A percentile compares a stretch with the other conserved stretches of the same genome.
Evolutionary conservation across 1,139 yeast genomes (phyloP).

Genomic region (Wickerhamiella pararugosa): DNA sequence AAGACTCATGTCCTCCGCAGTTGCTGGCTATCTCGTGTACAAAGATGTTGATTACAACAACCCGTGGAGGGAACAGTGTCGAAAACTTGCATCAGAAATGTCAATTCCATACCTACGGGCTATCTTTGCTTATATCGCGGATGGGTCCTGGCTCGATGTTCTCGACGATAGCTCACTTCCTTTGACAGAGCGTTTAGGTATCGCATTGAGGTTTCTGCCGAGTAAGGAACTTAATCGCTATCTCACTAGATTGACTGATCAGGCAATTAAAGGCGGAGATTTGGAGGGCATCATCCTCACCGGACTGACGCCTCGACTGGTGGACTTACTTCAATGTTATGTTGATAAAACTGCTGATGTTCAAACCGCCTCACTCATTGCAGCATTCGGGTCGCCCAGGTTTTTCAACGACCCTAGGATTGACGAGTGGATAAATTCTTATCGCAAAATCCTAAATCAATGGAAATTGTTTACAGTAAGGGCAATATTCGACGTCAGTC

Average conservation of each 20-base stretch:
- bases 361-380: slow-evolving; percentile 77
- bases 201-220: slow-evolving; percentile 70
- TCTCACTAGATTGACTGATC: slow-evolving; percentile 51
- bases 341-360: slow-evolving; percentile 85
- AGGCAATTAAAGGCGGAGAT: slow-evolving; percentile 65
- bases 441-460: slow-evolving; percentile 60
- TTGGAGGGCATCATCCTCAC: slow-evolving; percentile 82
- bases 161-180: slow-evolving; percentile 83
- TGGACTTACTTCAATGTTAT: slow-evolving; percentile 69
- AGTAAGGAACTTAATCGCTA: slow-evolving; percentile 47
- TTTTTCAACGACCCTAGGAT: slow-evolving; percentile 60
- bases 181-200: slow-evolving; percentile 73
- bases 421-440: slow-evolving; percentile 60
- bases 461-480: slow-evolving; percentile 70
- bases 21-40: slow-evolving; percentile 81
- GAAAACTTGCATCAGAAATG: slow-evolving; percentile 70
- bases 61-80: slow-evolving; percentile 89
- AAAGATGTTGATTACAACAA: slow-evolving; percentile 47
- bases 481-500: slow-evolving; percentile 71
- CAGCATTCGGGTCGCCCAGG: slow-evolving; percentile 70
- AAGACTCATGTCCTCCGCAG: slow-evolving; percentile 78
- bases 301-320: slow-evolving; percentile 74
- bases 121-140: slow-evolving; percentile 85
- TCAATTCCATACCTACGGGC: slow-evolving; percentile 85
- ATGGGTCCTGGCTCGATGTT: slow-evolving; percentile 94